phyloP scores from a whole-genome alignment of 2,329 filamentous ascomycete species.

The Paecilomyces sp. region DNA sequence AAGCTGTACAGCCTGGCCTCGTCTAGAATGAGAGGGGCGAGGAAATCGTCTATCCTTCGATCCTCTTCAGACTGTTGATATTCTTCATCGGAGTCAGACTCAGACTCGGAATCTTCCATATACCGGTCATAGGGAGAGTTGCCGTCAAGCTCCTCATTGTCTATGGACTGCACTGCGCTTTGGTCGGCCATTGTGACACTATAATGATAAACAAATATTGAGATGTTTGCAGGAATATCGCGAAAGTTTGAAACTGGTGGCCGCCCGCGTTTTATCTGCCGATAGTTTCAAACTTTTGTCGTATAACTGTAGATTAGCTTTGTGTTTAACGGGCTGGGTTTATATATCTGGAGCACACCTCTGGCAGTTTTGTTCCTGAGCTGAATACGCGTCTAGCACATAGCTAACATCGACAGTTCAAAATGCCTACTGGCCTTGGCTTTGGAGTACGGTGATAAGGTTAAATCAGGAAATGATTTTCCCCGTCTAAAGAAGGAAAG shows the following conservation, averaged over 20 bases:
- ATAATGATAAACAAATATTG: not conserved
- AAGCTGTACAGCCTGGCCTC: conserved; percentile 38
- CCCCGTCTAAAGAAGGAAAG: not conserved
- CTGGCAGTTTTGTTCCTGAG: not conserved
- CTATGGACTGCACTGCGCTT: not conserved
- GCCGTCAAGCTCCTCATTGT: conserved; percentile 2
- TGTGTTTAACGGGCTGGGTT: not conserved
- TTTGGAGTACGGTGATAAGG: not conserved
- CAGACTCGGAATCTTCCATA: conserved; percentile 26
- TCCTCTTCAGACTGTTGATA: conserved; percentile 24
- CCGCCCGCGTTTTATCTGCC: too few relatives aligned
- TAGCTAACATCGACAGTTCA: not conserved
- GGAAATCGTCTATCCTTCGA: conserved; percentile 31
- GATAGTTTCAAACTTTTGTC: too few relatives aligned
- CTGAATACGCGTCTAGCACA: not conserved
- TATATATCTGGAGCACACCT: not conserved
- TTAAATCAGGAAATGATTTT: not conserved
- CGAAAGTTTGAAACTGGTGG: too few relatives aligned
- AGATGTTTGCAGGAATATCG: not conserved
- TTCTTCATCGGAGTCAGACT: conserved; percentile 18
- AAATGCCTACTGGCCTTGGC: not conserved
- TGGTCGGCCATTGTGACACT: not conserved
- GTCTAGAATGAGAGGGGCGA: conserved; percentile 33
- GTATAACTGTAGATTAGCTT: not conserved
- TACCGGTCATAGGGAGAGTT: not conserved